Evolutionary conservation across 2,329 filamentous ascomycete genomes (phyloP), one percentile per base, ranked within the genome.

Genomic region (Neonectria ditissima): DNA sequence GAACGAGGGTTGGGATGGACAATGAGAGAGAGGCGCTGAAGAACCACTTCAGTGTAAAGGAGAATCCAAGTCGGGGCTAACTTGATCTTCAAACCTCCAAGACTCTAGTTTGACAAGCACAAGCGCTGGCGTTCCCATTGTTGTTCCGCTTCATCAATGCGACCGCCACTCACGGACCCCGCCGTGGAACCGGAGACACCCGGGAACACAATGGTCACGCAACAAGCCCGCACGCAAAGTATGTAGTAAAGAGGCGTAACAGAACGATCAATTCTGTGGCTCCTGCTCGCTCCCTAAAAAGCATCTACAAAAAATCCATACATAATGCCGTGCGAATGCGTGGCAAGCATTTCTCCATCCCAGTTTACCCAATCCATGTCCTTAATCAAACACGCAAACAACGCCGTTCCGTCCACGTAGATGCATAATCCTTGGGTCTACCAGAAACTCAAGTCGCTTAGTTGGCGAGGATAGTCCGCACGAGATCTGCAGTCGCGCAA

Each of bases 391-490:
- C 67, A 73, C 72, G 62, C 67, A 73, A 76, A 70, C 69, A 75
- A 74, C 76, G 75, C 75, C 75, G 59, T 73, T 72, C 75, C 69
- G 57, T 72, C 67, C 71, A 72, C 74, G 62, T 71, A 77, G 68
- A 78, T 74, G 76, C 74, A 77, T 74, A 68, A 73, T 67, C 65
- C 34, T 63, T 63, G 65, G 67, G 64, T 65, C 63, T 59, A 48
- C 62, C 68, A 44, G 61, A 61, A 56, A 60, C 65, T 60, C 56
- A 24, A 44, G 47, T 45, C 79, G 56, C 65, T 74, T 86, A 96
- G 83, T 95, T 95, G 79, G 92, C 92, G 71, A 96, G 89, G 76
- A 96, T 94, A 56, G 92, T 95, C 75, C 92, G 90, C 75, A 96
- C 92, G 64, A 96, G 90, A 67, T 96, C 92, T 93, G 28, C 5